Evolutionary conservation across 768 basidiomycete species (phyloP), one percentile per base, ranked within the genome.

Genomic region (Xerocomellus dryophilus): DNA sequence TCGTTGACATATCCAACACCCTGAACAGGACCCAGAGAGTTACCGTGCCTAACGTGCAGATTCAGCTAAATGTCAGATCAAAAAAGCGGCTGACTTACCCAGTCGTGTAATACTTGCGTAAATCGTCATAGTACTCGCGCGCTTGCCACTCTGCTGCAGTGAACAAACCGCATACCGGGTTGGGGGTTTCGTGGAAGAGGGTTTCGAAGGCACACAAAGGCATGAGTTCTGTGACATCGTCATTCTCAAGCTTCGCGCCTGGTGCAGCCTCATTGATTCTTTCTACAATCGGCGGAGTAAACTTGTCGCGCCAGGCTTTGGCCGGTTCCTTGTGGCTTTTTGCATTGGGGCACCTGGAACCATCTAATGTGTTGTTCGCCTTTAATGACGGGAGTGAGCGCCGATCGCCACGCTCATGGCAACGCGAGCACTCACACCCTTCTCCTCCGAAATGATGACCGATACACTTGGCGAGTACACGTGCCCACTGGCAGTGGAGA

Each of bases 1-100:
- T 95, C 93, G 66, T 93, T 93, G 63, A 90, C 76, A 66, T 89
- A 96, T 7, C 93, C 93, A 4, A 93, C 85, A 31, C 91, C 90
- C 65, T 90, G 89, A 7, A 91, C 82, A 6, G 75, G 84, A 2
- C 91, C 90, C 2, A 93, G 74, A 2, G 67, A 59, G 56, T 83
- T 81, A 4, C 90, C 90, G 54, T 89, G 80, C 18, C 87, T 88
- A 54, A 9, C n/a, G 18, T 40, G 11, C 5, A 23, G 9, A 44
- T 40, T 56, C 44, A 58, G 51, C 21, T 6, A 43, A 25, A 6
- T 15, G 45, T 17, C 32, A 4, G 2, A 27, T 29, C 18, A 31
- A 20, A 44, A 29, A 23, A 48, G 25, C 38, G 40, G 15, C 27
- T 2, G 20, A 63, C 81, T 20, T 53, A 87, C 84, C 89, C 89